Percentiles rank a stretch among this genome's conserved stretches.
phyloP scores from a whole-genome alignment of 352 stramenopile genomes.

The Phytophthora pisi region DNA sequence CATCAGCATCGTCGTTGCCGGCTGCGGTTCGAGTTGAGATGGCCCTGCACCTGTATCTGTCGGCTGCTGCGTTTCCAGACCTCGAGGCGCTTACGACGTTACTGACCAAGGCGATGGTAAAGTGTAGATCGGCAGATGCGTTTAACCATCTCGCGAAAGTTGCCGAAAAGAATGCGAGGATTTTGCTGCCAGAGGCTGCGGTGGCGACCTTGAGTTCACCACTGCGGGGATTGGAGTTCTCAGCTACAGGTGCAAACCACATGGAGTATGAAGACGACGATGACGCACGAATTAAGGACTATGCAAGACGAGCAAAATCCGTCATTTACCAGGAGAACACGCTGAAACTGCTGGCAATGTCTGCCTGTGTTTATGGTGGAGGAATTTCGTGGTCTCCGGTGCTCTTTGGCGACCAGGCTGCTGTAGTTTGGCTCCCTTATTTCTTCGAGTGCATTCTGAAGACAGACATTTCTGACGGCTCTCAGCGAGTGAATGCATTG shows the following conservation, averaged over 20 bases:
- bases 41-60: slow-evolving; percentile 42
- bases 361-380: slow-evolving; percentile 25
- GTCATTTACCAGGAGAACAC: slow-evolving; percentile 41
- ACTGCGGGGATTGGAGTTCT: slow-evolving; percentile 41
- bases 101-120: slow-evolving; percentile 45
- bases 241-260: slow-evolving; percentile 14
- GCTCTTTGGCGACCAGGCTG: slow-evolving; percentile 31
- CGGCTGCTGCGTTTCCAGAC: slow-evolving; percentile 35
- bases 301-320: slow-evolving; percentile 28
- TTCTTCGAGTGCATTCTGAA: slow-evolving; percentile 45
- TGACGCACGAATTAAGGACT: slow-evolving; percentile 13
- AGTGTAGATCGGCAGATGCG: slow-evolving; percentile 39
- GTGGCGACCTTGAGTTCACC: slow-evolving; percentile 24
- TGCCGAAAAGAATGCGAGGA: slow-evolving; percentile 27
- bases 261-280: slow-evolving; percentile 21
- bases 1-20: slow-evolving; percentile 13
- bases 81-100: slow-evolving; percentile 38
- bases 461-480: slow-evolving; percentile 26
- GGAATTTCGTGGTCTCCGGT: slow-evolving; percentile 28
- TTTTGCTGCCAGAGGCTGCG: slow-evolving; percentile 33
- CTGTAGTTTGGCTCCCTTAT: slow-evolving; percentile 39
- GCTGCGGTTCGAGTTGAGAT: slow-evolving; percentile 44
- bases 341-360: slow-evolving; percentile 28
- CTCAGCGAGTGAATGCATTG: slow-evolving; percentile 21
- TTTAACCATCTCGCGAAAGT: slow-evolving; percentile 39